Base-by-base conservation (phyloP, 2,329 filamentous ascomycete species). In the Exophiala alcalophila region DNA sequence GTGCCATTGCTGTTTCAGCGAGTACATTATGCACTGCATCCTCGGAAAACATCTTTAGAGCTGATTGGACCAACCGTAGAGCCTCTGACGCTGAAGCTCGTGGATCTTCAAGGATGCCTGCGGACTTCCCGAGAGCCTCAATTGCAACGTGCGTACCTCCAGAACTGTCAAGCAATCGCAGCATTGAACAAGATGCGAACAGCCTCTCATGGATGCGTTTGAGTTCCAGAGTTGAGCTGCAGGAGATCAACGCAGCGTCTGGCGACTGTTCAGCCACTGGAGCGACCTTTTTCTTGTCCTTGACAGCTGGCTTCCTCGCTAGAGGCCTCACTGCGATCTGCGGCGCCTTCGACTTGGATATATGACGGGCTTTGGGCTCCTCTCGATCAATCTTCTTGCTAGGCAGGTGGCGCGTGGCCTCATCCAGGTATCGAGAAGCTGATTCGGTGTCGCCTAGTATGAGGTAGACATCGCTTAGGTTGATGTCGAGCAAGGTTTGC, bases 1-100 rank as follows among this genome's bases (percentile, higher is more conserved):
- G 88, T 0, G 89, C 94, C 18, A 96, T 81, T 0, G 89, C 95
- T 0, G 92, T 96, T 57, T 98, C 92, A 31, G 91, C 86, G 11
- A 97, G 76, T 7, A 91, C 85, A 12, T 87, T 94, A 62, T 91
- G 94, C 3, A 92, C 84, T 2, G 90, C 83, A 63, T 95, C 54
- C 29, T 54, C 38, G 11, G 52, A 43, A 18, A 54, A 49, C 6
- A 39, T 25, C 12, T 34, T 40, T 16, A 47, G 24, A 3, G 48
- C 86, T 4, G 77, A 76, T 9, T 81, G 76, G 70, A 95, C 86
- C 32, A 64, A 56, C 11, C 60, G 58, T 34, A 69, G 61, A n/a
- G 64, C 64, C 37, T 68, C 59, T 2, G 59, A 61, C 12, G 67
- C 56, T 21, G 40, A 37, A 57, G 83, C 76, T 32, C 83, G 78